Evolutionary conservation across 2,329 filamentous ascomycete species (phyloP).

Genomic region (Botrytis cinerea): DNA sequence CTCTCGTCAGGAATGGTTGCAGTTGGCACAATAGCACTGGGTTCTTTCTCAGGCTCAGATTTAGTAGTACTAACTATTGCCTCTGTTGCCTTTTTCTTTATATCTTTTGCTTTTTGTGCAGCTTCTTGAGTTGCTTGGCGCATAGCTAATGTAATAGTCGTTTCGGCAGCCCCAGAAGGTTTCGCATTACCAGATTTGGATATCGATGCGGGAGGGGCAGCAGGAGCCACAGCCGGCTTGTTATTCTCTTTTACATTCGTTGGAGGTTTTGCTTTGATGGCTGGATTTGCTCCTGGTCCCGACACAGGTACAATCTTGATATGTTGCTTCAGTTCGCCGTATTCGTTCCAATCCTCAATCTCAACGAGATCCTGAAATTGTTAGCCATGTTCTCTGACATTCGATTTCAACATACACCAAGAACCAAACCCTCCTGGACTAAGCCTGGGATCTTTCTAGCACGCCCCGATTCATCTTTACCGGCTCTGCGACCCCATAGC

Average conservation of each 20-base stretch:
- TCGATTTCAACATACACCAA: constrained; percentile 68
- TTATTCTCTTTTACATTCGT: constrained; percentile 40
- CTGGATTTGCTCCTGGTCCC: constrained; percentile 29
- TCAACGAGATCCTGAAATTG: constrained; percentile 77
- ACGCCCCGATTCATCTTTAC: constrained; percentile 65
- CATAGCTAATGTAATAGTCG: constrained; percentile 48
- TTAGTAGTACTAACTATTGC: constrained; percentile 32
- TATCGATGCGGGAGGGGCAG: constrained; percentile 30
- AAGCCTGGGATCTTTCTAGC: constrained; percentile 80
- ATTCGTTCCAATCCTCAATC: constrained; percentile 99
- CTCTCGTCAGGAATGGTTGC: constrained; percentile 25
- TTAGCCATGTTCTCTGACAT: constrained; percentile 27
- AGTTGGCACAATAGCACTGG: constrained; percentile 26
- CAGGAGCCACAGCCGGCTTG: constrained; percentile 37
- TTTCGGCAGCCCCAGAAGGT: constrained; percentile 31
- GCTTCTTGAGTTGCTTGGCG: constrained; percentile 65
- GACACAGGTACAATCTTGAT: constrained; percentile 38
- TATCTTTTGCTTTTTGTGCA: constrained; percentile 63
- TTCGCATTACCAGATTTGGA: constrained; percentile 27
- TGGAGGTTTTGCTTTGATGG: constrained; percentile 37
- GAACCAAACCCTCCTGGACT: constrained; percentile 80
- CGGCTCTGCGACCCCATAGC: constrained; percentile 82
- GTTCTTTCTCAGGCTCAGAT: constrained; percentile 27
- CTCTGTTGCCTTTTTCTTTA: constrained; percentile 46
- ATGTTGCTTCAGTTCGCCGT: constrained; percentile 88